Percentiles rank a stretch among this genome's conserved stretches.
phyloP scores from a whole-genome alignment of 2,329 filamentous ascomycete genomes.

The Albifimbria verrucaria region DNA sequence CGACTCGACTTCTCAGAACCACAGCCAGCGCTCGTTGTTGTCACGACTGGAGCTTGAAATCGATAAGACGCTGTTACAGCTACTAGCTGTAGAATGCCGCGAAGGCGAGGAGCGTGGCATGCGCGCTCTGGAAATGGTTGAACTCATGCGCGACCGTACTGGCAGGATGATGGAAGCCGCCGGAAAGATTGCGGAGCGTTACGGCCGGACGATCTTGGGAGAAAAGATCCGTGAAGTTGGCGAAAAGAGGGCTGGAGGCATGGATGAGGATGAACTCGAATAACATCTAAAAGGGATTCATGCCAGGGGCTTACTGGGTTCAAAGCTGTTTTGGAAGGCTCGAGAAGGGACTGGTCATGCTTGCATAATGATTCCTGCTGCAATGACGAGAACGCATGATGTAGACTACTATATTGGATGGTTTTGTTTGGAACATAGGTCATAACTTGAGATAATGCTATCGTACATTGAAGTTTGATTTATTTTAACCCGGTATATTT shows the following conservation, averaged over 20 bases:
- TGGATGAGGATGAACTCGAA: conserved; percentile 52
- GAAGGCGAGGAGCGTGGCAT: conserved; percentile 92
- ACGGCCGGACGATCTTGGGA: conserved; percentile 73
- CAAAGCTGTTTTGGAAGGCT: no score
- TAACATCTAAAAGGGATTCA: not conserved
- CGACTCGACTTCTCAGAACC: conserved; percentile 55
- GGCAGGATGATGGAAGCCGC: conserved; percentile 92
- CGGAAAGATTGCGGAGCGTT: conserved; percentile 82
- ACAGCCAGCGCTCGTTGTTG: conserved; percentile 64
- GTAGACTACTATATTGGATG: no score
- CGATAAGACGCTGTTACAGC: conserved; percentile 85
- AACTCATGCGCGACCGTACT: conserved; percentile 76
- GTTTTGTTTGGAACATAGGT: no score
- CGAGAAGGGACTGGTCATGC: no score
- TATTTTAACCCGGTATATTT: no score
- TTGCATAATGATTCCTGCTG: no score
- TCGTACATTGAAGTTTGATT: no score
- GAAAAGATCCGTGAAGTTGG: conserved; percentile 89
- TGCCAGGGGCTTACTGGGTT: no score
- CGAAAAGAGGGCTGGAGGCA: conserved; percentile 62
- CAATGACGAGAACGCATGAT: no score
- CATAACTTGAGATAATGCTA: no score
- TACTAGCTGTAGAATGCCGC: conserved; percentile 85
- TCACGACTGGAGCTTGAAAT: conserved; percentile 75
- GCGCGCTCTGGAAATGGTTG: conserved; percentile 89